phyloP scores from a whole-genome alignment of 441 rosid species.

The Metrosideros polymorpha region DNA sequence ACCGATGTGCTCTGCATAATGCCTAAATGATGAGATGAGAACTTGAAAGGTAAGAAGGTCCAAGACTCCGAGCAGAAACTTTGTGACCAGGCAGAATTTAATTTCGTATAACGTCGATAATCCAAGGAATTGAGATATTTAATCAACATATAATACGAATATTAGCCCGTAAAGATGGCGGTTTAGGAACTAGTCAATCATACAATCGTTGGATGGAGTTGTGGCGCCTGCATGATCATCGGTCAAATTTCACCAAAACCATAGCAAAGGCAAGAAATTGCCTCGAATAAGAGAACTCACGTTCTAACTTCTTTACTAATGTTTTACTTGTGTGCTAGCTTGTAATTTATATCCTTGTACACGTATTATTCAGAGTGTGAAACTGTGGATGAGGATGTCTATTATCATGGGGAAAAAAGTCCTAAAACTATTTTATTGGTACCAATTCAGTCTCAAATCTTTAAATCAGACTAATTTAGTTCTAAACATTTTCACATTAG shows the following conservation, averaged over 20 bases:
- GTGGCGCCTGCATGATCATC: neutral
- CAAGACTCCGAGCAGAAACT: neutral
- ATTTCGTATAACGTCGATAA: neutral
- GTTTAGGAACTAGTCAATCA: neutral
- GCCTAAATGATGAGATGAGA: neutral
- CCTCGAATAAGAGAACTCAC: neutral
- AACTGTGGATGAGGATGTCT: neutral
- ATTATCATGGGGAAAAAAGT: too few species aligned
- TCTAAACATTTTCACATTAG: too few species aligned
- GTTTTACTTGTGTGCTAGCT: neutral
- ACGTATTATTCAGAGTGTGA: neutral
- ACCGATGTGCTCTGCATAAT: neutral
- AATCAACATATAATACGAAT: neutral
- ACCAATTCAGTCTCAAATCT: too few species aligned
- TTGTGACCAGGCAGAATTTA: neutral
- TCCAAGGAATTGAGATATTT: neutral
- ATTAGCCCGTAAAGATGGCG: neutral
- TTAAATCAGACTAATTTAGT: too few species aligned
- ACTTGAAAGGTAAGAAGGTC: neutral
- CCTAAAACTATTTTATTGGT: too few species aligned
- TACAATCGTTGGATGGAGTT: neutral
- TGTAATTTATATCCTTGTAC: neutral
- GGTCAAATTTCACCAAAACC: neutral
- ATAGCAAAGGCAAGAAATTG: neutral
- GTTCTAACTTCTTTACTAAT: neutral